These are phyloP conservation scores for Blastobotrys mokoenaii DNA, from an alignment of 805 yeast genomes.

Conservation along the genomic window DNA sequence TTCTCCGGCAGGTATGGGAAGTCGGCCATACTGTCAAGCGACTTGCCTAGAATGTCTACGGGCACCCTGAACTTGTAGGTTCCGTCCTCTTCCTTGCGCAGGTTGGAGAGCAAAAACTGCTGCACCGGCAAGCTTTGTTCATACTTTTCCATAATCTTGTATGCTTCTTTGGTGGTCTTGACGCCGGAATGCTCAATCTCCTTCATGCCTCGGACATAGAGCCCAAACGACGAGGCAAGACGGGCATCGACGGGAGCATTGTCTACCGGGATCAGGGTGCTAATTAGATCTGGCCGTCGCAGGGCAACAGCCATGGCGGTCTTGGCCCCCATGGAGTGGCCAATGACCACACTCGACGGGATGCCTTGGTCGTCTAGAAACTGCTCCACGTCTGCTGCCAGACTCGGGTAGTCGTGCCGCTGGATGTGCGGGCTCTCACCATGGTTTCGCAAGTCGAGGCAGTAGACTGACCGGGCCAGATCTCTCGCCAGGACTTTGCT, in stretches of 20 bases:
- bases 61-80: conserved; percentile 53
- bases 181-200: conserved; percentile 43
- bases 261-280: conserved; percentile 69
- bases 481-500: conserved; percentile 41
- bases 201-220: conserved; percentile 56
- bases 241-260: conserved; percentile 75
- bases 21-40: conserved; percentile 58
- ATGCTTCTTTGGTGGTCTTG: conserved; percentile 57
- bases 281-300: conserved; percentile 51
- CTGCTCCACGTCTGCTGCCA: conserved; percentile 78
- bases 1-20: conserved; percentile 63
- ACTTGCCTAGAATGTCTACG: conserved; percentile 54
- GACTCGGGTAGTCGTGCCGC: conserved; percentile 67
- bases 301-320: conserved; percentile 82
- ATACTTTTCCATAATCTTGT: conserved; percentile 48
- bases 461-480: conserved; percentile 27
- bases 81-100: conserved; percentile 37
- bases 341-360: conserved; percentile 28
- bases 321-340: conserved; percentile 71
- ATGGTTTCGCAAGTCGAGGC: conserved; percentile 73
- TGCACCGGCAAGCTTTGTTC: conserved; percentile 55
- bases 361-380: conserved; percentile 46
- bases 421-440: conserved; percentile 80
- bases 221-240: conserved; percentile 51
- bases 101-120: conserved; percentile 70